Base-by-base conservation (phyloP, 768 basidiomycete genomes). In the Nidularia sp. region DNA sequence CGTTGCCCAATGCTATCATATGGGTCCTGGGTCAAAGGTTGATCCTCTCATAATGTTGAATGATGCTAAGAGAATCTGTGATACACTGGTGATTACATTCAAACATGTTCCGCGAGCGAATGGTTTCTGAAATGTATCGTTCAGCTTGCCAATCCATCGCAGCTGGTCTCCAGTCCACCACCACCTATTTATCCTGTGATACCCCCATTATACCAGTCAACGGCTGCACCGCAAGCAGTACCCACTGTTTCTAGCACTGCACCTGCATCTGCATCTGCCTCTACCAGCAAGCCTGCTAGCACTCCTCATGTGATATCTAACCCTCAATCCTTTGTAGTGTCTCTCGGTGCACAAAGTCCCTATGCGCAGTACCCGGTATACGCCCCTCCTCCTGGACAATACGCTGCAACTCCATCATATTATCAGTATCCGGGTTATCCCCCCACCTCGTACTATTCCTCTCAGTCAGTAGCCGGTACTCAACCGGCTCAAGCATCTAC, bases 1-100 rank as follows among this genome's bases (percentile, higher is more conserved):
- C 15, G 77, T 91, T 43, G 84, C 88, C 2, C 90, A 91, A 65
- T 89, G 85, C 60, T 92, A 90, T 63, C 83, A 86, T 57, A 80
- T 85, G 76, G 86, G 85, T 4, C 80, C 85, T 6, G 73, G 73
- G 9, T 78, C 73, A 53, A 87, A 86, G 57, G 77, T 90, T 10
- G 89, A 92, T 57, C 89, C 89, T 4, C 58, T 92, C 43, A 70
- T 71, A 50, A 85, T 92, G 81, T 77, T 92, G 3, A 77, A 66
- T 34, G 90, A 91, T 49, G 90, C 89, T 5, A 90, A 89, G 66
- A 77, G 82, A 31, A 80, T 86, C 12, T 91, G 90, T 56, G 89
- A 92, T 66, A 80, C 78, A 18, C 77, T 92, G 29, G 89, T 90
- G 66, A 67, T 64, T 32, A 18, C 31, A 39, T 49, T 31, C 22